Evolutionary conservation across 768 basidiomycete species (phyloP), one percentile per base, ranked within the genome.

Genomic region (Symmetrospora coprosmae): DNA sequence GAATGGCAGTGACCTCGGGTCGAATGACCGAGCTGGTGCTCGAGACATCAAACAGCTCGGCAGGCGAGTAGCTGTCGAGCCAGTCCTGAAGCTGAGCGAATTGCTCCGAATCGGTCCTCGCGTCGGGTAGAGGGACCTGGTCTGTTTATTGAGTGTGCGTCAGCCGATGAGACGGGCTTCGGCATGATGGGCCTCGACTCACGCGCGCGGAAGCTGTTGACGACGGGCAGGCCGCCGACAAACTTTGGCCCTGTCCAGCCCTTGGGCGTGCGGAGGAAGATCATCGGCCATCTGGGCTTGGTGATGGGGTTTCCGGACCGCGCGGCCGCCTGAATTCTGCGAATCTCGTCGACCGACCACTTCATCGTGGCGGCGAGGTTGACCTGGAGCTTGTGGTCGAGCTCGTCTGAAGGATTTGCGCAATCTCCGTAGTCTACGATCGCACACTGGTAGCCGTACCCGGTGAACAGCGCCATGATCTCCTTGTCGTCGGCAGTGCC

Each of bases 401-500:
- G 62, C 40, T 70, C 66, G 41, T 69, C 68, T 55, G 66, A 7
- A 64, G 66, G 50, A 52, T 67, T 28, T 23, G 62, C 52, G 5
- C 59, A 35, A 31, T 52, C 23, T 25, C 68, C 70, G 67, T 75
- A 76, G 55, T 84, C 81, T 62, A 94, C 82, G 64, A 92, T 82
- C 48, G 85, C 81, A 50, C 82, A 82, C 74, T 89, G 84, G 71
- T 90, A 92, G n/a, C 88, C 69, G 53, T 70, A 70, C n/a, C 85
- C 80, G 27, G 65, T 81, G 78, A 86, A 89, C 25, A 88, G 74
- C 0, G 82, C 74, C 17, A 75, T 78, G 27, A 90, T 73, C 70
- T 91, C 89, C 67, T 84, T 82, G 70, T 92, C 78, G 67, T 91
- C 88, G 87, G 91, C 89, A 21, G 83, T 83, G 38, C 88, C 89